Conservation (phyloP, 345 rosid species). For the Eucalyptus tenuipes region DNA sequence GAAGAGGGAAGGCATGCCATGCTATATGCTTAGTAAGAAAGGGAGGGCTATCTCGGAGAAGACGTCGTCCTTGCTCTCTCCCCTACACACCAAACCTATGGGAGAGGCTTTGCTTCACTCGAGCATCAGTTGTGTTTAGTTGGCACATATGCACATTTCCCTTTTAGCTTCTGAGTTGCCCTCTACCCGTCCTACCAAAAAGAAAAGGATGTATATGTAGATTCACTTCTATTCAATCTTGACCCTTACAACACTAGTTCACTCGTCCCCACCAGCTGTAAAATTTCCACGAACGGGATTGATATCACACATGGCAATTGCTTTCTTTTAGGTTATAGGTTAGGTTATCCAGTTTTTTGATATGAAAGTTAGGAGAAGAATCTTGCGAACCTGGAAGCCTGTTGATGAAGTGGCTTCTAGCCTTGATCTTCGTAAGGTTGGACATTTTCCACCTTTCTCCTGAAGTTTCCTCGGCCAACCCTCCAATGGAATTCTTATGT, state of each 20-base stretch:
- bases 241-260: neutral
- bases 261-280: neutral
- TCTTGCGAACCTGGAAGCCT: neutral
- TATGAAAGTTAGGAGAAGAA: neutral
- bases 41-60: neutral
- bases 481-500: neutral
- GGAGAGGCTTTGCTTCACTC: neutral
- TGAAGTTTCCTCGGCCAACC: neutral
- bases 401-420: neutral
- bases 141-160: accelerated
- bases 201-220: neutral
- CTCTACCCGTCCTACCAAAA: neutral
- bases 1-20: neutral
- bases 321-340: neutral
- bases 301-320: neutral
- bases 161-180: neutral
- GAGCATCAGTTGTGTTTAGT: neutral
- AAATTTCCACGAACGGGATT: neutral
- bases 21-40: neutral
- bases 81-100: neutral
- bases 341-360: neutral
- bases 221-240: neutral
- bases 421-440: neutral
- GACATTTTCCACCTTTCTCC: neutral
- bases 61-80: neutral